Conservation (phyloP, 306 rosid genomes). For the Vicia villosa region DNA sequence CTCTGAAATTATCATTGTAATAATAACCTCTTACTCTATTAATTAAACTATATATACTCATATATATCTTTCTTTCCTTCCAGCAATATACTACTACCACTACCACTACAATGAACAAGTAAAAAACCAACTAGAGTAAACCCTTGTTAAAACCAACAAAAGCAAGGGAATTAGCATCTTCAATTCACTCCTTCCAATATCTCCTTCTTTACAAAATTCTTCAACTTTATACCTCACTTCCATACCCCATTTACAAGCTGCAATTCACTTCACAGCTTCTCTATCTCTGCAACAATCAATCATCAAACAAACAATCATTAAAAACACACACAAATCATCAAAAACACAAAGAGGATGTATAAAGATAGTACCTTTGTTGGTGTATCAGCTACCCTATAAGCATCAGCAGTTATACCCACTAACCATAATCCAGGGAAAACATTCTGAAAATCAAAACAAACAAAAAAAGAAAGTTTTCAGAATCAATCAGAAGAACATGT, state of each 20-base stretch:
- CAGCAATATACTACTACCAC: slow-evolving; percentile 43
- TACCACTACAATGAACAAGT: slow-evolving; percentile 24
- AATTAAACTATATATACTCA: slow-evolving; percentile 45
- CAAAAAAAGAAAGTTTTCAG: not conserved
- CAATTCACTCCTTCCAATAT: not conserved
- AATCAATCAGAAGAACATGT: not conserved
- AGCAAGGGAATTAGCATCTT: slow-evolving; percentile 35
- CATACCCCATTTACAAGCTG: slow-evolving; percentile 44
- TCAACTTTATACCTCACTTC: slow-evolving; percentile 4
- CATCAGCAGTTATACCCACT: slow-evolving; percentile 75
- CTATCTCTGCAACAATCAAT: slow-evolving; percentile 63
- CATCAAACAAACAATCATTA: slow-evolving; percentile 6
- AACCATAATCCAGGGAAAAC: slow-evolving; percentile 93
- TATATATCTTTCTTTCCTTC: slow-evolving; percentile 44
- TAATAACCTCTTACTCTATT: slow-evolving; percentile 43
- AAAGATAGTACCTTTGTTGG: slow-evolving; percentile 65
- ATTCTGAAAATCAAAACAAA: slow-evolving; percentile 44
- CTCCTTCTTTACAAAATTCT: slow-evolving; percentile 56
- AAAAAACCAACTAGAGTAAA: slow-evolving; percentile 41
- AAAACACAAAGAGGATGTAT: not conserved
- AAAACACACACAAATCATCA: not conserved
- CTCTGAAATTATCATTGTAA: slow-evolving; percentile 34
- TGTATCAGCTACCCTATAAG: slow-evolving; percentile 62
- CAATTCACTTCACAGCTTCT: slow-evolving; percentile 31
- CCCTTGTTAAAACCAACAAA: slow-evolving; percentile 40